Conservation (phyloP, 2,329 filamentous ascomycete species). For the Scedosporium boydii region DNA sequence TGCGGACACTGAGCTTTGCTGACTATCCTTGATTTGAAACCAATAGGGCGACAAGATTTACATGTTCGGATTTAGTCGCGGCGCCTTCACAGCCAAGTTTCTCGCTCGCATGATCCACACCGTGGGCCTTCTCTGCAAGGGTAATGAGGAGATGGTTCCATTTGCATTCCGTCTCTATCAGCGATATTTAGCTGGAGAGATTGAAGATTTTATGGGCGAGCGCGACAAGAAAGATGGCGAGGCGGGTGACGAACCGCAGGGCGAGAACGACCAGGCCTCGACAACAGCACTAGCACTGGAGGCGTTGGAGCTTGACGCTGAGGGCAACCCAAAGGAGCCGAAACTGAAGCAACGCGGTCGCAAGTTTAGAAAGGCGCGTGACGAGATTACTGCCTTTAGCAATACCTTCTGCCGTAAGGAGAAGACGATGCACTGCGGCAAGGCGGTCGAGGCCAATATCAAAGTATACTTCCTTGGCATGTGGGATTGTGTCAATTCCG, state of each 20-base stretch:
- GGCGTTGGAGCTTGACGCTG: constrained; percentile 12
- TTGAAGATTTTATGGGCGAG: constrained; percentile 20
- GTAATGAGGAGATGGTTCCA: constrained; percentile 43
- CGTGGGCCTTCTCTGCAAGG: constrained; percentile 38
- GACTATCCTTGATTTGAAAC: not conserved
- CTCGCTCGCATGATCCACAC: constrained; percentile 40
- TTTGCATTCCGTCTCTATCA: constrained; percentile 38
- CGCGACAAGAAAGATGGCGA: constrained; percentile 24
- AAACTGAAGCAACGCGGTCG: constrained; percentile 45
- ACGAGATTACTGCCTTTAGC: constrained; percentile 34
- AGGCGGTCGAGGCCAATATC: constrained; percentile 22
- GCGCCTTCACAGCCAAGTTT: constrained; percentile 43
- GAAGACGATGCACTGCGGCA: constrained; percentile 9
- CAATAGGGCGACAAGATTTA: constrained; percentile 39
- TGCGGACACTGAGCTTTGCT: not conserved
- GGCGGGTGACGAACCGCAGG: constrained; percentile 37
- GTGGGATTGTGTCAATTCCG: constrained; percentile 45
- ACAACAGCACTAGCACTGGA: constrained; percentile 35
- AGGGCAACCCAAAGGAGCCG: constrained; percentile 28
- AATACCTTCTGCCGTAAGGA: constrained; percentile 36
- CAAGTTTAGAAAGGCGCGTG: constrained; percentile 14
- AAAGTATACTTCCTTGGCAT: constrained; percentile 45
- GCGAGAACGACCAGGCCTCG: constrained; percentile 39
- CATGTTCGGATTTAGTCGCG: constrained; percentile 44
- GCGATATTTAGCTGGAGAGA: constrained; percentile 27